These are phyloP conservation scores for Fibroporia radiculosa DNA, from an alignment of 768 basidiomycete genomes.

Conservation along the genomic window DNA sequence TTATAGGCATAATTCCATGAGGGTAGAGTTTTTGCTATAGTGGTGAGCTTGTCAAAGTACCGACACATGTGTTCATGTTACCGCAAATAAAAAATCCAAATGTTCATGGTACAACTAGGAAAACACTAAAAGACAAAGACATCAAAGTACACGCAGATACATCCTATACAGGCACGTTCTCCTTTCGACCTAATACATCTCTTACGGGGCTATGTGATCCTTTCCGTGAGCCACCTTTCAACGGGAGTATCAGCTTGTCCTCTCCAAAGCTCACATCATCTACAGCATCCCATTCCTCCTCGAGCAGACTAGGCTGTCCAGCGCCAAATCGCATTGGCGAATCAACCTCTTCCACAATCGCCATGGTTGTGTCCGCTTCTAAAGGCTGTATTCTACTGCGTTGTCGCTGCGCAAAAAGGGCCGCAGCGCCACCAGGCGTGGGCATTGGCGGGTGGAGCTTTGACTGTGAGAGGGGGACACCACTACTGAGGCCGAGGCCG, in stretches of 20 bases:
- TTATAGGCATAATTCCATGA: too few relatives aligned
- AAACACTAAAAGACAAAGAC: too few relatives aligned
- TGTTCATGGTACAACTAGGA: too few relatives aligned
- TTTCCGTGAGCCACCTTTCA: slow-evolving; percentile 23
- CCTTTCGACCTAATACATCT: slow-evolving; percentile 41
- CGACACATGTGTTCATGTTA: too few relatives aligned
- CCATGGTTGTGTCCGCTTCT: slow-evolving; percentile 17
- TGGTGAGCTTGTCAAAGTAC: too few relatives aligned
- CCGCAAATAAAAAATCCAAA: too few relatives aligned
- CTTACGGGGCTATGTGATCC: slow-evolving; percentile 27
- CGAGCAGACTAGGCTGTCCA: slow-evolving; percentile 27
- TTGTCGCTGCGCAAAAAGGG: slow-evolving; percentile 42
- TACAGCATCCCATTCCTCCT: slow-evolving; percentile 27
- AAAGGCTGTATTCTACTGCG: slow-evolving; percentile 25
- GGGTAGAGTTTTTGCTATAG: too few relatives aligned
- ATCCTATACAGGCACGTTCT: slow-evolving; percentile 30
- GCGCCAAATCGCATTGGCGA: slow-evolving; percentile 49
- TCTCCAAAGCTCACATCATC: slow-evolving; percentile 27
- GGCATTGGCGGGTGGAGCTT: slow-evolving; percentile 44
- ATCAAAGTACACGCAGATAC: too few relatives aligned
- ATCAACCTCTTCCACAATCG: slow-evolving; percentile 29
- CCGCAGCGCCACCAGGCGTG: slow-evolving; percentile 41
- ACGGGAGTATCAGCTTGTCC: slow-evolving; percentile 12
- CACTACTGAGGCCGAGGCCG: slow-evolving; percentile 35
- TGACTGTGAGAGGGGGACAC: slow-evolving; percentile 23